phyloP scores from a whole-genome alignment of 306 rosid genomes.

The barrel medic (Medicago truncatula) region DNA sequence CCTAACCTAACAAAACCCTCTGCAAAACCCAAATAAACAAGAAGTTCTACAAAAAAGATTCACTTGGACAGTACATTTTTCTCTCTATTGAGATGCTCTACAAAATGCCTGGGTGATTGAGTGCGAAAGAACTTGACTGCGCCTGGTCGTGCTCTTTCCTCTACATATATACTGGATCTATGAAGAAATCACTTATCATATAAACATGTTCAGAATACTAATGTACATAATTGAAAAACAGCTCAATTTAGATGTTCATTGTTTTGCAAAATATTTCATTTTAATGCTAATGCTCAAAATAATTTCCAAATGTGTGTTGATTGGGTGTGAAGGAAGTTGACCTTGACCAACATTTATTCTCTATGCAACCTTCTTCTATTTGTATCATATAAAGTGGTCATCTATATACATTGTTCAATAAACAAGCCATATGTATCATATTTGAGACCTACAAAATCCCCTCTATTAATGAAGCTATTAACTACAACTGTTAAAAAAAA shows the following conservation, averaged over 20 bases:
- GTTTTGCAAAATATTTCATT: too few relatives aligned
- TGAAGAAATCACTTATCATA: conserved; percentile 24
- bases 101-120: conserved; percentile 94
- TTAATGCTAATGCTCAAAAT: too few relatives aligned
- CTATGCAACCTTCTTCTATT: too few relatives aligned
- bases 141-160: conserved; percentile 52
- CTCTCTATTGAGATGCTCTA: conserved; percentile 50
- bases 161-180: conserved; percentile 63
- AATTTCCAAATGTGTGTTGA: too few relatives aligned
- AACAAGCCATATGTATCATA: too few relatives aligned
- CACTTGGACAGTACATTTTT: conserved; percentile 19
- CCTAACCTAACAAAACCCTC: not conserved
- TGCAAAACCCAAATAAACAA: not conserved
- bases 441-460: too few relatives aligned
- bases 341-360: too few relatives aligned
- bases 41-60: not conserved
- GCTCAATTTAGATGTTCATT: too few relatives aligned
- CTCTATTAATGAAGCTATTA: too few relatives aligned
- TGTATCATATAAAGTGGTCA: too few relatives aligned
- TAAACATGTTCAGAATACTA: conserved; percentile 3
- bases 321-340: too few relatives aligned
- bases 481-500: not conserved
- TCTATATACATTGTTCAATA: too few relatives aligned
- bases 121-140: conserved; percentile 77
- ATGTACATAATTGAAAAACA: not conserved